Evolutionary conservation across 2,329 filamentous ascomycete species (phyloP).

Genomic region (Daldinia eschscholtzii): DNA sequence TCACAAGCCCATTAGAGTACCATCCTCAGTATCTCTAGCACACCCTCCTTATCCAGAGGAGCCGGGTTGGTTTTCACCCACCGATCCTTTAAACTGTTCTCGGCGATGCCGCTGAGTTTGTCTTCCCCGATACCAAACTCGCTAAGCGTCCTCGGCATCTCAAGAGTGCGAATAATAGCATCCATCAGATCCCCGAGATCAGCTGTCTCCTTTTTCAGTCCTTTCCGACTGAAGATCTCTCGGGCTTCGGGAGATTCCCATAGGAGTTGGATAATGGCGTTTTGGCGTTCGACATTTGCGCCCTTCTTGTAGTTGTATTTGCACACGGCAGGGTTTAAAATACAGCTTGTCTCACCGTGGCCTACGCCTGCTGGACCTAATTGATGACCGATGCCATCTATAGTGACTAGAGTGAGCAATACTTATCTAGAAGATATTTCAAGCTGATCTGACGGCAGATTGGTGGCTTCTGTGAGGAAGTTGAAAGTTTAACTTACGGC

Average conservation of each 20-base stretch:
- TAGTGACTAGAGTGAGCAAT: slow-evolving; percentile 19
- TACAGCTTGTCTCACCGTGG: slow-evolving; percentile 71
- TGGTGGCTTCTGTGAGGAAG: neutral
- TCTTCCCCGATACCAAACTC: slow-evolving; percentile 65
- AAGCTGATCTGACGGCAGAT: too few species aligned
- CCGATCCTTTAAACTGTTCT: slow-evolving; percentile 63
- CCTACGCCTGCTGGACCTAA: slow-evolving; percentile 68
- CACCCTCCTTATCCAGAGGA: slow-evolving; percentile 61
- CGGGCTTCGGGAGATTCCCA: slow-evolving; percentile 53
- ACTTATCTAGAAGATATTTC: neutral
- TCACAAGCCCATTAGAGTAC: slow-evolving; percentile 40
- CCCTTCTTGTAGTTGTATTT: slow-evolving; percentile 64
- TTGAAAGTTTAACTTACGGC: slow-evolving; percentile 29
- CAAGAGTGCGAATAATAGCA: slow-evolving; percentile 63
- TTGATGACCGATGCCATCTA: slow-evolving; percentile 65
- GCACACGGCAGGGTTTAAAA: slow-evolving; percentile 67
- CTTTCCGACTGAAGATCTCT: slow-evolving; percentile 52
- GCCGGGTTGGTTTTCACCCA: slow-evolving; percentile 65
- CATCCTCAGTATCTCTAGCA: slow-evolving; percentile 63
- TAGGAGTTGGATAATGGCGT: slow-evolving; percentile 56
- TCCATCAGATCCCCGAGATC: slow-evolving; percentile 67
- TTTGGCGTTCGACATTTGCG: slow-evolving; percentile 57
- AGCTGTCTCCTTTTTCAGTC: slow-evolving; percentile 47
- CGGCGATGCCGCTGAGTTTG: slow-evolving; percentile 61
- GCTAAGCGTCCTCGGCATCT: slow-evolving; percentile 65